These are phyloP conservation scores for Pythium guiyangense DNA, from an alignment of 352 stramenopile species.

Conservation along the genomic window DNA sequence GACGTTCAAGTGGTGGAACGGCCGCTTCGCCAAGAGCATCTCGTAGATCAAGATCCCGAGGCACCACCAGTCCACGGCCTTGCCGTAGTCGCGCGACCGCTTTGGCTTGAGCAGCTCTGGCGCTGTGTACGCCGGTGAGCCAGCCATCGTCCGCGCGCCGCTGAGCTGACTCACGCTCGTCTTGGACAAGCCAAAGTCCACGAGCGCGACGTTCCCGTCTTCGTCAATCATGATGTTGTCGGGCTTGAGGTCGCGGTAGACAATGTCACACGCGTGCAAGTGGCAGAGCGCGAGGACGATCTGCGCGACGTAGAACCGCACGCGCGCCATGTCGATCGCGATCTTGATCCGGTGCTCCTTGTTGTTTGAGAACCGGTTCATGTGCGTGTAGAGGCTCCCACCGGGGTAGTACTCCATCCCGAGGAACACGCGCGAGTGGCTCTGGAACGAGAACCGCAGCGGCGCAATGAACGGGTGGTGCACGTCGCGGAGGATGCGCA, in stretches of 20 bases:
- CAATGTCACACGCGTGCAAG: conserved; percentile 91
- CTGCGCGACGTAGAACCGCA: conserved; percentile 91
- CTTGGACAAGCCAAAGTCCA: conserved; percentile 94
- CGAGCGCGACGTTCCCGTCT: conserved; percentile 91
- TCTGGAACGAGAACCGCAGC: conserved; percentile 86
- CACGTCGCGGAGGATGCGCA: conserved; percentile 88
- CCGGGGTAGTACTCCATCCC: conserved; percentile 86
- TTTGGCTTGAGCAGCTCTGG: conserved; percentile 84
- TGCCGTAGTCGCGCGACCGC: conserved; percentile 80
- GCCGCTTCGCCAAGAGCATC: conserved; percentile 88
- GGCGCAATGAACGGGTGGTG: conserved; percentile 92
- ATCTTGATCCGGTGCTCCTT: conserved; percentile 88
- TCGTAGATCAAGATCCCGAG: conserved; percentile 90
- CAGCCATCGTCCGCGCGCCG: conserved; percentile 80
- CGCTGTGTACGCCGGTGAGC: conserved; percentile 77
- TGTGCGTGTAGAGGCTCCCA: conserved; percentile 87
- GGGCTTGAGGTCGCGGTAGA: conserved; percentile 95
- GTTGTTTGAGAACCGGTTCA: conserved; percentile 90
- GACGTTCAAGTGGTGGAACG: conserved; percentile 90
- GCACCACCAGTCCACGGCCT: conserved; percentile 87
- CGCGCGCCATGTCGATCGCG: conserved; percentile 65
- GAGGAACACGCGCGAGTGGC: conserved; percentile 71
- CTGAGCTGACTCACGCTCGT: conserved; percentile 86
- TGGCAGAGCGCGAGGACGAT: conserved; percentile 89
- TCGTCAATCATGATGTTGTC: conserved; percentile 95